Evolutionary conservation across 2,329 filamentous ascomycete genomes (phyloP), one percentile per base, ranked within the genome.

Genomic region (Metarhizium robertsii): DNA sequence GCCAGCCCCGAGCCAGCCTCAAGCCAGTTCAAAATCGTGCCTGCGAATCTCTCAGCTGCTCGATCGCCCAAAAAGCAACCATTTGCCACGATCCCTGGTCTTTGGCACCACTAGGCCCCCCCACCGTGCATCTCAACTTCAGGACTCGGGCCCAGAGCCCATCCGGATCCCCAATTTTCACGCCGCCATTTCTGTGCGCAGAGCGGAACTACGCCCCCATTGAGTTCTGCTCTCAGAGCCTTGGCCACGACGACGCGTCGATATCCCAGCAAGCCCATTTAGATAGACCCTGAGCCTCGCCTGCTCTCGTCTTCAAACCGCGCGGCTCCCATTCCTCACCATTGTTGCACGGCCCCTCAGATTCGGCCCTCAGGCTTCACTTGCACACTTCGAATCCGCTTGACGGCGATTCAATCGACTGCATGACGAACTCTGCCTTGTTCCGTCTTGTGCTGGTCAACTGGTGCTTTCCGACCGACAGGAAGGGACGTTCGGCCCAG

Each of bases 201-300:
- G 14, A n/a, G 20, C 6, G 7, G 20, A 10, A 11, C n/a, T 25
- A 10, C 10, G n/a, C 43, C n/a, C 13, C 43, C 43, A 20, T 34
- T 53, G 51, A 46, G 29, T 46, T 25, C 25, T 25, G 25, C 25
- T 25, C 25, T 25, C 25, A 25, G 25, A 25, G 25, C 25, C 25
- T 25, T 25, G 25, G 25, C 25, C 25, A 25, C 25, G 25, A 4
- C 25, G 25, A 25, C 25, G 25, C 25, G 25, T 25, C 25, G 25
- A 25, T 25, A 25, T 25, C 25, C 25, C 34, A 45, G 53, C 46
- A 38, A 4, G 47, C 36, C 53, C 47, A 14, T 32, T 30, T 47
- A 54, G 53, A 54, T 14, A 54, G 53, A 54, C n/a, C 53, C 53
- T 55, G 48, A 55, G 47, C 36, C 5, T 50, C n/a, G 38, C 53